Evolutionary conservation across 257 asterid species (phyloP), one percentile per base, ranked within the genome.

Genomic region (Penstemon davidsonii): DNA sequence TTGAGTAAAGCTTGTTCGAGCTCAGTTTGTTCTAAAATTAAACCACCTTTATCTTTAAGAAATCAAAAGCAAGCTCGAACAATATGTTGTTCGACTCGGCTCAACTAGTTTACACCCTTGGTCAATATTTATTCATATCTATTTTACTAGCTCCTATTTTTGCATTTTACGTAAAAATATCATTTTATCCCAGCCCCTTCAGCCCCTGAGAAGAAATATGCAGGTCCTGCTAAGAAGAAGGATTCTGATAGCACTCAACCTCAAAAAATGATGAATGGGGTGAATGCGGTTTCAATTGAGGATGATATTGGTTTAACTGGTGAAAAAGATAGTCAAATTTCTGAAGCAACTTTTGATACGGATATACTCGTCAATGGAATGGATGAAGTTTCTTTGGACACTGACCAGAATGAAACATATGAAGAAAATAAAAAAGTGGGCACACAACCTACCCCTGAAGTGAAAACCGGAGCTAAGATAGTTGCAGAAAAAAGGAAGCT

Each of bases 401-500:
- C 83, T 37, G 86, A 78, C 50, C 72, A 73, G 61, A 70, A 73
- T 76, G 68, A 67, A 58, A 50, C 57, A 39, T 52, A 67, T 39
- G 80, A 78, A 69, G 84, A 68, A 72, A 78, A 76, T 41, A 78
- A 72, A 70, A 68, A 77, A 6, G 81, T 72, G 75, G 78, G 73
- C 50, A 67, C 81, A 56, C 79, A 80, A 64, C 76, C 82, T 75
- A 67, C 81, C 37, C 39, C 66, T 39, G 77, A 58, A 60, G 79
- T 43, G 75, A 75, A 67, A 75, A 55, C 64, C 68, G 86, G 62
- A 47, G 74, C 80, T 18, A 78, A 79, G 66, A 61, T 36, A 50
- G 90, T 47, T 40, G 75, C 76, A 25, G 90, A 81, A 52, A 87
- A 87, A 71, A 87, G 96, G 75, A 94, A 87, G 84, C 83, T 91